Conservation (phyloP, 2,329 filamentous ascomycete species). For the Botryotinia globosa region DNA sequence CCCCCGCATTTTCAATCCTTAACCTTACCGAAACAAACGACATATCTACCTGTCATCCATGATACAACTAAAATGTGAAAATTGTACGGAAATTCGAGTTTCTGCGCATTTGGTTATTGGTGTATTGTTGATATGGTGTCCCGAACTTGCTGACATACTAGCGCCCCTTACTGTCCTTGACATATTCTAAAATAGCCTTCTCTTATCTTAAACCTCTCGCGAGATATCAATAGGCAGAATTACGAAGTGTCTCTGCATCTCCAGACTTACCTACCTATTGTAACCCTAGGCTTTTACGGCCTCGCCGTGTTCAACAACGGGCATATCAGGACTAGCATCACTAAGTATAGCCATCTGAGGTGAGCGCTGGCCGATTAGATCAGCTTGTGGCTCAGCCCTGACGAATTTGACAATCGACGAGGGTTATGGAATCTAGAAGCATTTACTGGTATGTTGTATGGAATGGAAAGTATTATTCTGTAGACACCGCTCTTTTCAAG, state of each 20-base stretch:
- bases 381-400: conserved; percentile 11
- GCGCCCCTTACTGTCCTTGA: not conserved
- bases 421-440: not conserved
- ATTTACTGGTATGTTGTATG: not conserved
- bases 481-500: conserved; percentile 3
- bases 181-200: not conserved
- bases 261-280: not conserved
- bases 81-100: not conserved
- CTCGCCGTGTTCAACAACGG: not conserved
- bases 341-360: not conserved
- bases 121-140: not conserved
- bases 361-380: not conserved
- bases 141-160: not conserved
- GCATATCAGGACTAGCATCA: not conserved
- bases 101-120: not conserved
- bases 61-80: not conserved
- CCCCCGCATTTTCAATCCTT: not conserved
- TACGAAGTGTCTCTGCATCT: not conserved
- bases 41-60: too few relatives aligned
- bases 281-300: not conserved
- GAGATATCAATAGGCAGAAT: conserved; percentile 5
- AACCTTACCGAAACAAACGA: not conserved
- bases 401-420: not conserved
- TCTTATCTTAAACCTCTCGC: not conserved
- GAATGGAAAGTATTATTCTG: not conserved